phyloP scores from a whole-genome alignment of 1,139 yeast species.

The Protomyces gravidus region DNA sequence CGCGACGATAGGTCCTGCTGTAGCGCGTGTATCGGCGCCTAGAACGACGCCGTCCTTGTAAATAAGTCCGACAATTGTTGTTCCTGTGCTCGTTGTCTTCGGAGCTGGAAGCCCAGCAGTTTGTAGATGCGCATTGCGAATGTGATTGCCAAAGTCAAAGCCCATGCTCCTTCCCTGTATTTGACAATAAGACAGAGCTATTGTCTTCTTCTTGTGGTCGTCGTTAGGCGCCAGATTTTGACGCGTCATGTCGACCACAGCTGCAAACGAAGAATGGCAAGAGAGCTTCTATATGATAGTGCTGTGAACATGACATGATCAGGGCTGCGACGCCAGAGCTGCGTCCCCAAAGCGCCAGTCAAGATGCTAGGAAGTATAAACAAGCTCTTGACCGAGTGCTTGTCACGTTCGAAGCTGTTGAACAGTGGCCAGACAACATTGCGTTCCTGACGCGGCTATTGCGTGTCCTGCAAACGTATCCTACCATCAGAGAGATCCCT shows the following conservation, averaged over 20 bases:
- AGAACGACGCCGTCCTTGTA: conserved; percentile 72
- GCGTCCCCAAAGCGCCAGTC: not conserved
- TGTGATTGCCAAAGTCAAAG: conserved; percentile 30
- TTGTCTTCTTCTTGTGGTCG: no score
- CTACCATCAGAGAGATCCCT: conserved; percentile 46
- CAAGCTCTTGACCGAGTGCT: conserved; percentile 69
- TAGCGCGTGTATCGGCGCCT: conserved; percentile 98
- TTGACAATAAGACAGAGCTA: no score
- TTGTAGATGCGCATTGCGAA: conserved; percentile 18
- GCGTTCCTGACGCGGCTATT: conserved; percentile 75
- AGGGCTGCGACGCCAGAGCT: conserved; percentile 2
- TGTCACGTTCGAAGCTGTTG: conserved; percentile 72
- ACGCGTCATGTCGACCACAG: no score
- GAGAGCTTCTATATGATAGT: no score
- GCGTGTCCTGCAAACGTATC: conserved; percentile 40
- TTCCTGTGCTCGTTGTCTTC: conserved; percentile 92
- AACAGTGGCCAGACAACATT: conserved; percentile 98
- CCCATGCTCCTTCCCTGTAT: no score
- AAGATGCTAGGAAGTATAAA: conserved; percentile 47
- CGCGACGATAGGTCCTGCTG: conserved; percentile 92
- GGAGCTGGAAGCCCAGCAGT: conserved; percentile 64
- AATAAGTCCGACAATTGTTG: conserved; percentile 94
- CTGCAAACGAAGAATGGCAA: no score
- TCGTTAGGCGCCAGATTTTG: no score
- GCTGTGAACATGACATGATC: conserved; percentile 2